Base-by-base conservation (phyloP, 306 rosid species). In the Inga laurina region DNA sequence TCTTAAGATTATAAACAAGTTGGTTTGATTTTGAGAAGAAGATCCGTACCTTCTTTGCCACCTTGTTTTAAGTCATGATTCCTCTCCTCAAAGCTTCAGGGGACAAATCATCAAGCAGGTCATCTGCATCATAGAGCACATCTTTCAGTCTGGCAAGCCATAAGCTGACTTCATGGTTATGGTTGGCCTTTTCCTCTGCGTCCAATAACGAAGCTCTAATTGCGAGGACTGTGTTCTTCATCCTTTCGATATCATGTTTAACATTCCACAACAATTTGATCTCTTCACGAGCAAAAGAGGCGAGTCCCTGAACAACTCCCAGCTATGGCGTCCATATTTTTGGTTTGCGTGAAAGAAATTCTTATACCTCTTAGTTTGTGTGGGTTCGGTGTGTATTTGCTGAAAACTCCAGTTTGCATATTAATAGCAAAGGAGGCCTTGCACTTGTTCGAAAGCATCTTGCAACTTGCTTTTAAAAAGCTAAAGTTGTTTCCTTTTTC, bases 61-160 rank as follows among this genome's bases (percentile, higher is more conserved):
- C 24, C 8, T n/a, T 70, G 35, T 72, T 72, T 59, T 74, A 15
- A 16, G 24, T 34, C 52, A 48, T 78, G 59, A 8, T 16, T 78
- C 81, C 54, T 43, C 85, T 73, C 39, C 48, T 13, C 34, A 84
- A 34, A 30, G 54, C 81, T 82, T 84, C 74, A 24, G 69, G 12
- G 0, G 78, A 65, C 7, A 85, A 22, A 13, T 81, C 30, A 27
- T 27, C 30, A 27, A 27, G 30, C 30, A 27, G 30, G 30, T 27
- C 30, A 27, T 27, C 30, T 27, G 30, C 30, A 78, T 84, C 89
- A 77, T 61, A 72, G 16, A 88, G 81, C 5, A 75, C 79, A 32
- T 81, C 86, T 79, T 72, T 86, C 48, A 86, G 76, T 41, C 72
- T 73, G 57, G 65, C 71, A 68, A 88, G 51, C 88, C 89, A 86